Conservation (phyloP, 2,329 filamentous ascomycete genomes). For the Ophiostoma sp. region DNA sequence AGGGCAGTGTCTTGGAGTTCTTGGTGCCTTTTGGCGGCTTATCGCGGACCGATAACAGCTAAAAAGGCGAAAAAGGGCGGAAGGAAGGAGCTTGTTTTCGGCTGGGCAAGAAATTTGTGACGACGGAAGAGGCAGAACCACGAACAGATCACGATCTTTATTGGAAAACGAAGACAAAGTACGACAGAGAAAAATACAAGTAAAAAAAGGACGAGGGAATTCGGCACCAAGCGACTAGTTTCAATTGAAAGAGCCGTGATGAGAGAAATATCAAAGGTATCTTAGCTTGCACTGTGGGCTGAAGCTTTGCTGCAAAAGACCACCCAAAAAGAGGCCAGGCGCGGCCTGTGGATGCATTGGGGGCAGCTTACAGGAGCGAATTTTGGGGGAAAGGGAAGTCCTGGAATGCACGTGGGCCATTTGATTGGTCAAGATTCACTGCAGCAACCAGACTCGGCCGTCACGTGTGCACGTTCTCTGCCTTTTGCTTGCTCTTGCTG, state of each 20-base stretch:
- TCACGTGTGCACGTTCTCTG: slow-evolving; percentile 1
- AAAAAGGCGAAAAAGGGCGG: neutral
- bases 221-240: neutral
- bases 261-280: neutral
- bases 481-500: neutral
- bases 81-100: neutral
- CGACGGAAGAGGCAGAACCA: neutral
- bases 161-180: neutral
- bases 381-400: neutral
- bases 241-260: neutral
- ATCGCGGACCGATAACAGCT: slow-evolving; percentile 15
- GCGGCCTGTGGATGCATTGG: neutral
- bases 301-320: neutral
- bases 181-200: neutral
- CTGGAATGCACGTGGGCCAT: slow-evolving; percentile 37
- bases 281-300: neutral
- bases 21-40: neutral
- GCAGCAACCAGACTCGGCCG: neutral
- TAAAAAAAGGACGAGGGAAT: slow-evolving; percentile 9
- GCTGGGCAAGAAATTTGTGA: neutral
- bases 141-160: neutral
- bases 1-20: neutral
- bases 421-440: slow-evolving; percentile 34
- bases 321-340: neutral
- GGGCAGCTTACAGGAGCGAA: neutral